phyloP scores from a whole-genome alignment of 805 yeast species.

The Myxozyma melibiosi region DNA sequence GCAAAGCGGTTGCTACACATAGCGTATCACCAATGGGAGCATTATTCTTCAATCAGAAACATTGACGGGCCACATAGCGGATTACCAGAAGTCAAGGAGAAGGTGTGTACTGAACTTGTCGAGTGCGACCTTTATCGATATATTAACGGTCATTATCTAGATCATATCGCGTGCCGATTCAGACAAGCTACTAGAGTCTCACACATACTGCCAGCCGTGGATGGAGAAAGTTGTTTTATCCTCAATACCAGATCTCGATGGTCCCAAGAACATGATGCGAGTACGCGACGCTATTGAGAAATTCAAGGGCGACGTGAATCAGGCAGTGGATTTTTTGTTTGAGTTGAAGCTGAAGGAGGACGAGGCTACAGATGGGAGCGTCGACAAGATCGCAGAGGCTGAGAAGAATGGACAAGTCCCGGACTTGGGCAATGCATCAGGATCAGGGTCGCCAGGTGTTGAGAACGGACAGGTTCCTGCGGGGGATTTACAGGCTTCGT shows the following conservation, averaged over 20 bases:
- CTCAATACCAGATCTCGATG: conserved; percentile 22
- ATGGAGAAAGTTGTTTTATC: conserved; percentile 28
- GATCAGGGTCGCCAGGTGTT: too few species aligned
- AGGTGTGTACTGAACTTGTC: conserved; percentile 5
- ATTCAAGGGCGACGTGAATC: conserved; percentile 29
- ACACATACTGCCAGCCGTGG: conserved; percentile 30
- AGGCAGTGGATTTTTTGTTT: conserved; percentile 25
- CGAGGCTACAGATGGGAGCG: neutral
- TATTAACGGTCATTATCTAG: neutral
- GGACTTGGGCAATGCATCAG: too few species aligned
- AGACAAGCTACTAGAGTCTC: conserved; percentile 11
- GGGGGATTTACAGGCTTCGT: neutral
- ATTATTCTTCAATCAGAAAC: conserved; percentile 47
- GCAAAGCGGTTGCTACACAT: conserved; percentile 37
- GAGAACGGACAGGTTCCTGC: neutral
- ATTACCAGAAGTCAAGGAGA: conserved; percentile 35
- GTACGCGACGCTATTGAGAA: conserved; percentile 27
- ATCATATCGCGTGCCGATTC: conserved; percentile 13
- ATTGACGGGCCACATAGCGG: conserved; percentile 46
- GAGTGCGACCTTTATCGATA: neutral
- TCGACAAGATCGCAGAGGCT: neutral
- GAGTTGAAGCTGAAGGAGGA: conserved; percentile 15
- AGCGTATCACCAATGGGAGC: conserved; percentile 51
- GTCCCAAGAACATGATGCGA: neutral
- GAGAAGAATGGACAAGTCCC: too few species aligned